phyloP scores from a whole-genome alignment of 169 alveolate genomes.

The Cardiosporidium cionae region DNA sequence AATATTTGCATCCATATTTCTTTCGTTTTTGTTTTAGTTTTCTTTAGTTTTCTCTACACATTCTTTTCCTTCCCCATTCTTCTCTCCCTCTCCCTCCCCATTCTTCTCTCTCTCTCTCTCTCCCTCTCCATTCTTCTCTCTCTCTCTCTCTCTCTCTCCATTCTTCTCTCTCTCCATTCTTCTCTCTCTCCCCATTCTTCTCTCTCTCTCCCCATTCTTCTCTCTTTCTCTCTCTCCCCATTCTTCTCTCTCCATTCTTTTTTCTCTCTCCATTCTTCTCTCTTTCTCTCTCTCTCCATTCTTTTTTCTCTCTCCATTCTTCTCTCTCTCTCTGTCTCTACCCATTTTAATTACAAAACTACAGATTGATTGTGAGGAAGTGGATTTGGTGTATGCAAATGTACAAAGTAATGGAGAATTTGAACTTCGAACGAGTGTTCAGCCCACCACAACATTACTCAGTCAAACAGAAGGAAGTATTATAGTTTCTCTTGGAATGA shows the following conservation, averaged over 20 bases:
- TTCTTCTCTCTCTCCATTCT: too few species aligned
- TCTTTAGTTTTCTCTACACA: background rate
- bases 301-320: too few species aligned
- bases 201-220: too few species aligned
- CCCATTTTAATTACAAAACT: background rate
- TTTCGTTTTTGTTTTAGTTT: background rate
- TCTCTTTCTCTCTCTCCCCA: too few species aligned
- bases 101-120: background rate
- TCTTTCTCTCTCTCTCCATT: too few species aligned
- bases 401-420: constrained; percentile 43
- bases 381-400: constrained; percentile 36
- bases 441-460: constrained; percentile 32
- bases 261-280: too few species aligned
- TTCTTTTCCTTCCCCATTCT: background rate
- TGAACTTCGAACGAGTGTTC: constrained; percentile 39
- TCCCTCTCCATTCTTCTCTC: background rate
- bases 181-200: too few species aligned
- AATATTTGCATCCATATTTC: background rate
- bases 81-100: background rate
- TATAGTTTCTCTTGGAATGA: constrained; percentile 34
- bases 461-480: constrained; percentile 39
- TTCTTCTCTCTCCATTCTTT: too few species aligned
- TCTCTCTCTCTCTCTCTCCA: background rate
- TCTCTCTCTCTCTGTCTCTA: background rate
- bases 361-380: constrained; percentile 36